Base-by-base conservation (phyloP, 345 rosid genomes). In the Cochlearia excelsa region DNA sequence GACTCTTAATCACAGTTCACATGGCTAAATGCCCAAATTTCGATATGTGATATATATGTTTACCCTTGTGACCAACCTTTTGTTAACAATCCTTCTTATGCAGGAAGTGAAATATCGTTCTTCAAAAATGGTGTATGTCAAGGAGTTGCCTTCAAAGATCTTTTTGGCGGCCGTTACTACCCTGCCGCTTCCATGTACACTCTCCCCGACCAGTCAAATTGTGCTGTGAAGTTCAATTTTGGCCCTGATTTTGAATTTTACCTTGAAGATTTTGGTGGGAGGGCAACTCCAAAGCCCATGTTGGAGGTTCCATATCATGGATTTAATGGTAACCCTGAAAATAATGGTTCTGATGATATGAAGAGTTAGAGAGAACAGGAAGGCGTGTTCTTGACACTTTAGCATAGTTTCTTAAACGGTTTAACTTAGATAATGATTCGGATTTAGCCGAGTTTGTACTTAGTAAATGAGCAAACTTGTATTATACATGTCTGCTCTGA, bases 121-220 rank as follows among this genome's bases (percentile, higher is more conserved):
- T 93, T 85, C 78, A 89, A 78, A 67, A 87, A 93, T 69, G 99
- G 97, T 58, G 74, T 71, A 46, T 79, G 90, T 66, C 95, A 89
- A 77, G 99, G 97, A 47, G 81, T 85, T 72, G 99, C 99, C 50
- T 93, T 79, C 80, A 84, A 74, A 72, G 91, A 93, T 71, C 65
- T 89, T 59, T 67, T 54, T 57, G 97, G 95, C 26, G 95, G 95
- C 50, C 88, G 83, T 69, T 89, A 93, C 70, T 87, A 81, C 75
- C 97, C 99, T 41, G 95, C 99, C 76, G 99, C 99, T 61, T 93
- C 99, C 29, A 87, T 89, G 97, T 93, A 93, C 69, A 89, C 97
- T 52, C 97, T 93, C 61, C 97, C 97, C 5, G 75, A 80, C 66
- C 94, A 89, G 74, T 83, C 94, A 58, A 89, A 85, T 51, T 89